Percentiles rank a stretch among this genome's conserved stretches.
phyloP scores from a whole-genome alignment of 1,284 basidiomycete genomes.

The Puccinia triticina region DNA sequence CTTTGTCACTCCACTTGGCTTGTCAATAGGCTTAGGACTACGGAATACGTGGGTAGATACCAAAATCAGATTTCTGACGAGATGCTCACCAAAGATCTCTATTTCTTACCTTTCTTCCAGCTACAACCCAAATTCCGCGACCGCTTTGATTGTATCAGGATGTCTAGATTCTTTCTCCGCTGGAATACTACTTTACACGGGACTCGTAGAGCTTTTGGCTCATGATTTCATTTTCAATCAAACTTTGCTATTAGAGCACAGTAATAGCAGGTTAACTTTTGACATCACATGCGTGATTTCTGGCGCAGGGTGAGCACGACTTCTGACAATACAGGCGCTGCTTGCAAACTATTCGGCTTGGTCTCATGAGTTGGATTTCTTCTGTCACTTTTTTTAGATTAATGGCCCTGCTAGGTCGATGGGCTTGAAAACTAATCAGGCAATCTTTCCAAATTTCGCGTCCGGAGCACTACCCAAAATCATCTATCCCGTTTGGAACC shows the following conservation, averaged over 20 bases:
- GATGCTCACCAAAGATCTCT: neutral
- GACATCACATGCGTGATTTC: conserved; percentile 19
- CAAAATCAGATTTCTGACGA: neutral
- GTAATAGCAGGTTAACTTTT: conserved; percentile 23
- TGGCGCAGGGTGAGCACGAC: conserved; percentile 36
- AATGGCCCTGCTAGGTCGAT: conserved; percentile 47
- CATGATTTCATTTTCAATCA: conserved; percentile 49
- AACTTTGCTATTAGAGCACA: conserved; percentile 39
- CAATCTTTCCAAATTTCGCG: too few relatives aligned
- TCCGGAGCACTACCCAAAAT: too few relatives aligned
- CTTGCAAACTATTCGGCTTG: neutral
- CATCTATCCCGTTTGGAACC: too few relatives aligned
- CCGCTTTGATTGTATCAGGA: conserved; percentile 58
- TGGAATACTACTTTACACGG: conserved; percentile 60
- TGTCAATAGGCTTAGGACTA: conserved; percentile 44
- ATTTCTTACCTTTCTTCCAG: conserved; percentile 7
- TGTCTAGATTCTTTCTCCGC: conserved; percentile 59
- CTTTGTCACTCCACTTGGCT: conserved; percentile 41
- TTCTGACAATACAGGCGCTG: neutral
- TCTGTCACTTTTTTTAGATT: neutral
- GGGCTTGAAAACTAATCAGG: conserved; percentile 10
- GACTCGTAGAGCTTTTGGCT: conserved; percentile 56
- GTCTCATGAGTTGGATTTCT: neutral
- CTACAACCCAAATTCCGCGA: conserved; percentile 58
- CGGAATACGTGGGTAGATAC: conserved; percentile 33